Evolutionary conservation across 1,284 basidiomycete species (phyloP).

Genomic region (Bondarzewia mesenterica): DNA sequence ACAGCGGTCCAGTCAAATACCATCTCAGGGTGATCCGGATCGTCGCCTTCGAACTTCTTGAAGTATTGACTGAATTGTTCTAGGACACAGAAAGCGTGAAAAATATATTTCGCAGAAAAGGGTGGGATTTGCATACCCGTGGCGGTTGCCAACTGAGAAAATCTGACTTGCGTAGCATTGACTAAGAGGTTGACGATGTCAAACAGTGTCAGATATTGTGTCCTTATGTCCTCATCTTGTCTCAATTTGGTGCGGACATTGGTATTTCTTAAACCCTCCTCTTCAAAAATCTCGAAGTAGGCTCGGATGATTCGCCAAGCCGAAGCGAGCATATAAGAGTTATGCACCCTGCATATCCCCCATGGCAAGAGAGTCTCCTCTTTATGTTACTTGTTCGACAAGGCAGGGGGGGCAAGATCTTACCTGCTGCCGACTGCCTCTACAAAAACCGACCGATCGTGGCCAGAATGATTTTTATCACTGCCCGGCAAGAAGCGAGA

Average conservation of each 20-base stretch:
- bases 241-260: constrained; percentile 41
- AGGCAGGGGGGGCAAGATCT: constrained; percentile 9
- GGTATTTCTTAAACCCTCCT: constrained; percentile 44
- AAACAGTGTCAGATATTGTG: constrained; percentile 54
- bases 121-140: constrained; percentile 34
- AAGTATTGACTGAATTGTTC: constrained; percentile 65
- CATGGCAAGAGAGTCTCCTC: background rate
- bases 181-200: constrained; percentile 54
- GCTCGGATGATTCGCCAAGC: constrained; percentile 64
- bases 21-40: constrained; percentile 34
- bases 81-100: constrained; percentile 26
- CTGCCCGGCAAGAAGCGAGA: constrained; percentile 35
- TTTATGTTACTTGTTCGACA: background rate
- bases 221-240: constrained; percentile 38
- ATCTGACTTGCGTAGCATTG: constrained; percentile 48
- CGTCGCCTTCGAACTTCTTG: constrained; percentile 33
- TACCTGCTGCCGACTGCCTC: constrained; percentile 53
- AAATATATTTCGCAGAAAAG: constrained; percentile 1
- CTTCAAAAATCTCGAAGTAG: constrained; percentile 41
- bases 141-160: constrained; percentile 56
- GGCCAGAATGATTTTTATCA: constrained; percentile 20
- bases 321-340: constrained; percentile 67
- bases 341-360: constrained; percentile 51
- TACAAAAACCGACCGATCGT: constrained; percentile 42
- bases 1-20: constrained; percentile 56